Base-by-base conservation (phyloP, 495 filamentous ascomycete species). In the Tuber magnatum region DNA sequence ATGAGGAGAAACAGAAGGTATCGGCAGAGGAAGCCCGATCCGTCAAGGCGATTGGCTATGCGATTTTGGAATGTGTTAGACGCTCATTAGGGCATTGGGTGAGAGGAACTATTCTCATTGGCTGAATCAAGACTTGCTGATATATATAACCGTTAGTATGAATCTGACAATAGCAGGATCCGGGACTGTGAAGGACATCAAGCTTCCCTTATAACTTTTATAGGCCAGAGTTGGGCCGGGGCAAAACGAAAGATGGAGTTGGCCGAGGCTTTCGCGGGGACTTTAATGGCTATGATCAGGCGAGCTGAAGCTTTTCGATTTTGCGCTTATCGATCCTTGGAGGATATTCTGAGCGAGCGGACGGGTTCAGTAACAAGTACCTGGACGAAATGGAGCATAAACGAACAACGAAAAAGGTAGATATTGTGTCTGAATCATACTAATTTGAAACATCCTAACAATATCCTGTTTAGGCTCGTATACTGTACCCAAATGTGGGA, bases 11-110 rank as follows among this genome's bases (percentile, higher is more conserved):
- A 35, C 56, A 35, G 16, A 65, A 18, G 9, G 1, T 35, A 20
- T 65, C 56, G 56, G 28, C 28, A 18, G 56, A 65, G 56, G 56
- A 65, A 65, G 28, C 56, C 56, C 56, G 56, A 20, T 65, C 56
- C 28, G 10, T 35, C 56, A 65, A 65, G 14, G 32, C 12, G 56
- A 65, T 65, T 65, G 56, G 56, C 14, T 65, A 65, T 14, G 56
- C 56, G 28, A 65, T 65, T 65, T 65, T 65, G 8, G 56, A 65
- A 65, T 65, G 56, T 65, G 56, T 65, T 65, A 65, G 56, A 65
- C 56, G 56, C 28, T 65, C 56, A 35, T 65, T 65, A 35, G 56
- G 56, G 56, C 56, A 35, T 1, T 65, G 56, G 56, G 56, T 65
- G 56, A 65, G 56, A 28, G 56, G 32, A 35, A 8, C 28, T 4